Evolutionary conservation across 345 rosid species (phyloP).

Genomic region (Combretum micranthum): DNA sequence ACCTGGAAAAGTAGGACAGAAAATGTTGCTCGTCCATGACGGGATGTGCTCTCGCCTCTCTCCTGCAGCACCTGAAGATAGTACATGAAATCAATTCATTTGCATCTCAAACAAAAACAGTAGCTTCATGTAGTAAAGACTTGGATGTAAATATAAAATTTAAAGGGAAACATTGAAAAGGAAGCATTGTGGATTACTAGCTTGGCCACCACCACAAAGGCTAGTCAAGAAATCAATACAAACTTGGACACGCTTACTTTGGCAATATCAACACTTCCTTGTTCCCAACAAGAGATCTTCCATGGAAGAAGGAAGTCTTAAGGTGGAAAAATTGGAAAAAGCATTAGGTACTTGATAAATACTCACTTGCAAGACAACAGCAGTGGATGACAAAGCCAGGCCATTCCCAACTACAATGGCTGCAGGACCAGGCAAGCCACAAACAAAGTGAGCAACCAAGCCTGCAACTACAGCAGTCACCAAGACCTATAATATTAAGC

Average conservation of each 20-base stretch:
- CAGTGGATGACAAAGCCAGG: constrained; percentile 90
- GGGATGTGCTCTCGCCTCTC: constrained; percentile 98
- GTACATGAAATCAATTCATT: constrained; percentile 10
- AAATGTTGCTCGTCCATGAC: constrained; percentile 99
- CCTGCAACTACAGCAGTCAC: constrained; percentile 89
- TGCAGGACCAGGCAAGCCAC: constrained; percentile 87
- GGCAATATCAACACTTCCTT: no score
- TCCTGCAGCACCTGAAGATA: constrained; percentile 82
- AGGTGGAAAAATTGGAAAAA: no score
- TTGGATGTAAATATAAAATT: not conserved
- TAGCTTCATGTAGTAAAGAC: not conserved
- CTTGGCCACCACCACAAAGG: no score
- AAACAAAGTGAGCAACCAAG: constrained; percentile 64
- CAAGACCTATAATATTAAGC: constrained; percentile 56
- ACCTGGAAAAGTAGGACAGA: constrained; percentile 99
- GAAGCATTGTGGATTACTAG: no score
- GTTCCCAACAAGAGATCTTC: no score
- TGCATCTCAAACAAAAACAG: constrained; percentile 3
- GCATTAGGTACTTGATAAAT: not conserved
- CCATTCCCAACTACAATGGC: constrained; percentile 97
- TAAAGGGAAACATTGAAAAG: no score
- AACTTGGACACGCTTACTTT: no score
- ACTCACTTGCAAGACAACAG: constrained; percentile 90
- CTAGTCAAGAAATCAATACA: no score
- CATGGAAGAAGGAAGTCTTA: no score